Evolutionary conservation across 768 basidiomycete genomes (phyloP), one percentile per base, ranked within the genome.

Genomic region (Mycena kentingensis): DNA sequence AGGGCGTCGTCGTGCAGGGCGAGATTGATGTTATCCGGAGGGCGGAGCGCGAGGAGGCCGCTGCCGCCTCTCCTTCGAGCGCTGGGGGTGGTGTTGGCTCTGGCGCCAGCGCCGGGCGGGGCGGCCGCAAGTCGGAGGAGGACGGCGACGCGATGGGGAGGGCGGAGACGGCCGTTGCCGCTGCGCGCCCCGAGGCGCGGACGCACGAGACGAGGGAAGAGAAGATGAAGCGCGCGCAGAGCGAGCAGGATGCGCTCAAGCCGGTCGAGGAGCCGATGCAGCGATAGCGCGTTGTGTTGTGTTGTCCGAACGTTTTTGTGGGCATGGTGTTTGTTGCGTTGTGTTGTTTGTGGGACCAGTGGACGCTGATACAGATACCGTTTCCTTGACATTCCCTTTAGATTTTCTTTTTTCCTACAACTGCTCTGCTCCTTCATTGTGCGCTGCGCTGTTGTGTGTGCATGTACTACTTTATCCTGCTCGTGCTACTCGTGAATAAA

Each of bases 1-100:
- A 89, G 13, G 88, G 83, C 4, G 74, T 92, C 21, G 79, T 86
- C 21, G 94, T 97, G 0, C 90, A 93, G 65, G 94, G 94, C 34
- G 94, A 97, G 74, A 73, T 93, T 22, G 93, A 96, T 63, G 75
- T 86, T n/a, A 81, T 90, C 46, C 74, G 82, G 25, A 73, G 85
- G 21, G 78, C 80, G 22, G 85, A 90, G 63, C 75, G 78, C 49
- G 76, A 76, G 56, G 81, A 85, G 61, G 66, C 66, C n/a, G n/a
- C n/a, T n/a, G n/a, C 28, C 29, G 29, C 35, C n/a, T 34, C 37
- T 26, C 15, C 44, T 34, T 38, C 21, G 25, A 5, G n/a, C n/a
- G 25, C 18, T 4, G 34, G 29, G 27, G 21, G 29, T 32, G 24
- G 31, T 25, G 46, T n/a, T 16, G 8, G 47, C 19, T 31, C 36